These are phyloP conservation scores for Theobroma cacao DNA, from an alignment of 345 rosid species.

Conservation along the genomic window DNA sequence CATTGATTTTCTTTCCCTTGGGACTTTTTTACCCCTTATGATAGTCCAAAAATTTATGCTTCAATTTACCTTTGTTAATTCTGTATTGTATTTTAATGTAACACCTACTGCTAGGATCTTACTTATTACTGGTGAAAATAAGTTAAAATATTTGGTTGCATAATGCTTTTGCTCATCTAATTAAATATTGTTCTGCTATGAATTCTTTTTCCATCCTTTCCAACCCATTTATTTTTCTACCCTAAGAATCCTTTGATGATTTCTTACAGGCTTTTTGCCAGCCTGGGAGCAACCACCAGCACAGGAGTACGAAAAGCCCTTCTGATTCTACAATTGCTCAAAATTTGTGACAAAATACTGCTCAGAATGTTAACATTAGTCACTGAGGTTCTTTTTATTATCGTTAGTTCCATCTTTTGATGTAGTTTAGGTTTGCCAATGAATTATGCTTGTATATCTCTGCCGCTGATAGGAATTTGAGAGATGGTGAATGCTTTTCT, in stretches of 20 bases:
- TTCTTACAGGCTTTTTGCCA: conserved; percentile 68
- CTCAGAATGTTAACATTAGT: conserved; percentile 14
- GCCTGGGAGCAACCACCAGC: conserved; percentile 80
- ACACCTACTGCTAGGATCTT: neutral
- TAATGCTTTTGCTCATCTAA: neutral
- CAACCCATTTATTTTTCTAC: conserved; percentile 3
- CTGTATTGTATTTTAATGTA: neutral
- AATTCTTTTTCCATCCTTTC: neutral
- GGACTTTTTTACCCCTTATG: neutral
- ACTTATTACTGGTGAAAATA: neutral
- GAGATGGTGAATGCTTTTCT: neutral
- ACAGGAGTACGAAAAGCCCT: conserved; percentile 72
- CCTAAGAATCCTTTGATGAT: conserved; percentile 13
- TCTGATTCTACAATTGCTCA: conserved; percentile 34
- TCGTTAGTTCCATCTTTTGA: neutral
- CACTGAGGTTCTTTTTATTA: neutral
- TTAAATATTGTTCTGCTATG: neutral
- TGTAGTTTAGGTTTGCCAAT: neutral
- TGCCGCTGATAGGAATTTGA: neutral
- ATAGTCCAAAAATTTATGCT: neutral
- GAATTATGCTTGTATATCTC: neutral
- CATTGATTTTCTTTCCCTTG: neutral
- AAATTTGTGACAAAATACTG: conserved; percentile 5
- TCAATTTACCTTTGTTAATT: neutral
- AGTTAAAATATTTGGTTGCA: neutral